Evolutionary conservation across 2,329 filamentous ascomycete species (phyloP), one percentile per base, ranked within the genome.

Genomic region (Aspergillus pseudoglaucus): DNA sequence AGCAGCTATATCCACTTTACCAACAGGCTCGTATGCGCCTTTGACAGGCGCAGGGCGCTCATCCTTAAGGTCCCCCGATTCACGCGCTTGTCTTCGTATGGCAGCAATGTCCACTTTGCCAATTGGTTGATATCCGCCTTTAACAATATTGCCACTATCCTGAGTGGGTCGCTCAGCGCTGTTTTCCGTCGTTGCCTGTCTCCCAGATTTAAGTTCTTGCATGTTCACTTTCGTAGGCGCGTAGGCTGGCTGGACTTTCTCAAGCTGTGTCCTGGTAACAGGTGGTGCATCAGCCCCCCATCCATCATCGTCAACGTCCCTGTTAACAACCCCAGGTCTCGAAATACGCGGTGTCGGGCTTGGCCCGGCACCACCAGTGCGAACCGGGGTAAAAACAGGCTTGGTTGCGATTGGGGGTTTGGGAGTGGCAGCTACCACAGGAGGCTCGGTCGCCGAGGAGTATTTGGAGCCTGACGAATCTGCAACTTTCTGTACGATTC

Each of bases 71-170:
- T 63, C 54, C 7, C 78, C 68, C 66, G 76, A 59, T 75, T 84
- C 75, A 76, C 84, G 63, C 71, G 90, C 74, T 79, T 88, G 65
- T 77, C 84, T 72, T 53, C 93, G 83, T 57, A 98, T 86, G 33
- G 89, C 90, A 20, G 86, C 87, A 70, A 98, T 97, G 62, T 98
- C 90, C n/a, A 98, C 87, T 73, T 96, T 97, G 48, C 93, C 93
- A 59, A 98, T 75, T 17, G 93, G 93, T 66, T 96, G 89, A 69
- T 98, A 98, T 14, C 80, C 85, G 40, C 93, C 93, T 62, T 74
- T 87, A 45, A 97, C 83, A 17, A 96, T 80, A 62, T 90, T 85
- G 20, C 62, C 55, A 32, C 69, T 57, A 30, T 70, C 66, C 42
- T 80, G 75, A 42, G 79, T 70, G 33, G 65, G 25, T 30, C 25